A percentile compares a stretch with the other conserved stretches of the same genome.
phyloP scores from a whole-genome alignment of 2,329 filamentous ascomycete genomes.

The Delphinella strobiligena region DNA sequence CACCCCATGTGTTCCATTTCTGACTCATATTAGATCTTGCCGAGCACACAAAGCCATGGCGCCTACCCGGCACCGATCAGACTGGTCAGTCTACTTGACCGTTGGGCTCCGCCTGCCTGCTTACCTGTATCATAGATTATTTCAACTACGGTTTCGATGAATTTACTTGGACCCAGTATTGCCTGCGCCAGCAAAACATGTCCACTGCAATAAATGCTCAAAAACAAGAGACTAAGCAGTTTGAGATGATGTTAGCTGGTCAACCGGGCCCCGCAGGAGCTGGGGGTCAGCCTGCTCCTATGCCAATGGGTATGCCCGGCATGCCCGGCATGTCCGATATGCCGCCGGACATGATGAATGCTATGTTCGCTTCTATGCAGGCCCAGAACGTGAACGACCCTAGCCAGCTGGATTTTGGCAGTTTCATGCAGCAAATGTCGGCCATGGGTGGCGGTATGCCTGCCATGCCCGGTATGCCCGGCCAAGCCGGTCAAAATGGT shows the following conservation, averaged over 20 bases:
- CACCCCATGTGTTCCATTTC: conserved; percentile 36
- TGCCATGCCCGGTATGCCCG: conserved; percentile 13
- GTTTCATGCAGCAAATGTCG: conserved; percentile 43
- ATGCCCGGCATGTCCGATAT: conserved; percentile 37
- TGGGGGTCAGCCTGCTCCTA: not conserved
- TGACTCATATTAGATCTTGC: conserved; percentile 41
- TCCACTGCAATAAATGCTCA: conserved; percentile 58
- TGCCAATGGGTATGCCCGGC: conserved; percentile 18
- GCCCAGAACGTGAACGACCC: conserved; percentile 39
- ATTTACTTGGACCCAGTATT: conserved; percentile 94
- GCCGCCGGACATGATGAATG: conserved; percentile 45
- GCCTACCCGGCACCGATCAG: conserved; percentile 83
- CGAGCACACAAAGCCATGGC: conserved; percentile 83
- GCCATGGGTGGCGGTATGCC: conserved; percentile 28
- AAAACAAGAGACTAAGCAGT: conserved; percentile 55
- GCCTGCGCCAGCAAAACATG: conserved; percentile 72
- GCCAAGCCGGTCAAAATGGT: conserved; percentile 12
- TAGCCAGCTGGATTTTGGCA: conserved; percentile 39
- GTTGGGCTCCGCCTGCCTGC: not conserved
- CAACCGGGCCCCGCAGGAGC: conserved; percentile 18
- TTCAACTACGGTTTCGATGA: conserved; percentile 99
- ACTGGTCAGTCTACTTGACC: conserved; percentile 33
- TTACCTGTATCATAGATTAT: conserved; percentile 47
- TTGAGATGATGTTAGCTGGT: conserved; percentile 47
- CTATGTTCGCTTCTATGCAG: conserved; percentile 45